Evolutionary conservation across 805 yeast species (phyloP), one percentile per base, ranked within the genome.

Genomic region (Wickerhamiella sorbophila): DNA sequence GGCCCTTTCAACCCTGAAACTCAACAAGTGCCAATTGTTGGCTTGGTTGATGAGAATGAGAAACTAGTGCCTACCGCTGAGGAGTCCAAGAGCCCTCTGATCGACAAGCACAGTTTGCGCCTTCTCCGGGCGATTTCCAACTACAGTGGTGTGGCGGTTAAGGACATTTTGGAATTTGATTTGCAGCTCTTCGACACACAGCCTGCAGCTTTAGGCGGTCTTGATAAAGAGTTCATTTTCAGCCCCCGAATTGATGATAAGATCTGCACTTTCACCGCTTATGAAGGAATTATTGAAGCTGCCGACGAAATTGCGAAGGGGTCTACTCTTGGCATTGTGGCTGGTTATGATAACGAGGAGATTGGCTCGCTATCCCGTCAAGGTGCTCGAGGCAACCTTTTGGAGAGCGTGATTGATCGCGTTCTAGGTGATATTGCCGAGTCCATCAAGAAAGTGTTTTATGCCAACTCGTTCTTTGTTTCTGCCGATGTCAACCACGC

Each of bases 191-290:
- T 71, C 56, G 94, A 84, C 56, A 78, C 80, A 22, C 94, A 84
- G 62, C 77, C 74, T 53, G 91, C 91, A 39, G 60, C 74, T 10
- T 62, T 79, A 47, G 93, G 91, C 44, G 94, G 95, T 4, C 63
- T 85, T 48, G 73, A 74, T 50, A 67, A 73, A 48, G 94, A 84
- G 52, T 82, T 83, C 59, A 58, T 84, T 42, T 80, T 72, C 60
- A 80, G 84, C 6, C 94, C 94, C 37, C 73, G 95, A 56, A 65
- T 84, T 39, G 95, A 84, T 57, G 94, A 84, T 62, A 73, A 91
- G 62, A 69, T 82, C 47, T 82, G 94, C 62, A 75, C 87, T 1
- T 84, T 65, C 56, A 73, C 88, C 12, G 91, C 86, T 8, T 58
- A 79, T 43, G 58, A 65, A 39, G 76, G 81, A 0, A 64, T 84